A percentile compares a stretch with the other conserved stretches of the same genome.
phyloP scores from a whole-genome alignment of 1,139 yeast species.

The Pichia sp. region DNA sequence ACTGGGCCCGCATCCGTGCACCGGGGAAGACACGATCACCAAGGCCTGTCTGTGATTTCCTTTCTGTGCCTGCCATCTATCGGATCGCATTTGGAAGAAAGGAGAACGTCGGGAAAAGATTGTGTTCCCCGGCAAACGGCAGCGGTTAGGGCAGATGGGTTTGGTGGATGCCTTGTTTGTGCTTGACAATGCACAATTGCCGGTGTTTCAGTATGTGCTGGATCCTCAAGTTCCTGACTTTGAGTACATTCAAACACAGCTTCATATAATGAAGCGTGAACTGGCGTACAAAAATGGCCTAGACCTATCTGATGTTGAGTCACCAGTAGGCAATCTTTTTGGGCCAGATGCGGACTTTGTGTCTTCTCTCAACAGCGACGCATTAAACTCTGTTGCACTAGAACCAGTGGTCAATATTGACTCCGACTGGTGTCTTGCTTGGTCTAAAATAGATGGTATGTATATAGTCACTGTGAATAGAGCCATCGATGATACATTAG shows the following conservation, averaged over 20 bases:
- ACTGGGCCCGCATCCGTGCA: neutral
- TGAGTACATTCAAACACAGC: constrained; percentile 24
- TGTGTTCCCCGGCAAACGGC: too few relatives aligned
- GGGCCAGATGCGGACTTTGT: neutral
- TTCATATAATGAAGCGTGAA: constrained; percentile 14
- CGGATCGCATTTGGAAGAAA: too few relatives aligned
- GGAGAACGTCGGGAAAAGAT: too few relatives aligned
- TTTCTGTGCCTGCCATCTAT: too few relatives aligned
- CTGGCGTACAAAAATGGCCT: constrained; percentile 3
- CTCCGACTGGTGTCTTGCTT: constrained; percentile 23
- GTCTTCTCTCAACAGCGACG: constrained; percentile 4
- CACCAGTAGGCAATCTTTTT: neutral
- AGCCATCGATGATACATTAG: constrained; percentile 16
- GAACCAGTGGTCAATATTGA: constrained; percentile 26
- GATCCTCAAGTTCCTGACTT: constrained; percentile 35
- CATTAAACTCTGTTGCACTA: constrained; percentile 12
- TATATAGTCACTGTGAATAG: constrained; percentile 22
- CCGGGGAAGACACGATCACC: neutral
- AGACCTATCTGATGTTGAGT: constrained; percentile 1
- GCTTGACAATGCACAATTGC: constrained; percentile 39
- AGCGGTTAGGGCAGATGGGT: too few relatives aligned
- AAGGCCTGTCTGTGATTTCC: too few relatives aligned
- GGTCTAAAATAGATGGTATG: constrained; percentile 22
- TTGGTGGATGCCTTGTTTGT: constrained; percentile 58
- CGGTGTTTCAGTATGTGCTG: constrained; percentile 4